Evolutionary conservation across 2,329 filamentous ascomycete species (phyloP).

Genomic region (Endoconidiophora laricicola): DNA sequence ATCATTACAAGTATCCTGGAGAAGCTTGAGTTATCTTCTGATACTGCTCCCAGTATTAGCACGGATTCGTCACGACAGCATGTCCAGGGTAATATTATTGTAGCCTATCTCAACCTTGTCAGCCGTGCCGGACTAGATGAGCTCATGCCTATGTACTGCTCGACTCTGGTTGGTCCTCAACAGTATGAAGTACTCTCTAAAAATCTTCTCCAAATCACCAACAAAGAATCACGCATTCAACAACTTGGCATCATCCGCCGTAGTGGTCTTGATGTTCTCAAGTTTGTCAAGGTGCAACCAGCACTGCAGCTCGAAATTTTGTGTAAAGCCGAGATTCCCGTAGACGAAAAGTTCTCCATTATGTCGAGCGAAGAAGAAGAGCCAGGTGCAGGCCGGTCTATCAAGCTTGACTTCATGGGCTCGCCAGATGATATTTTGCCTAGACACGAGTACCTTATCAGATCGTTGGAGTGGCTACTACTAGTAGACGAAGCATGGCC

Average conservation of each 20-base stretch:
- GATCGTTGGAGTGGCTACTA: conserved; percentile 71
- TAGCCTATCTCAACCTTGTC: conserved; percentile 67
- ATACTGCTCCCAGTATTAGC: not conserved
- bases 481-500: conserved; percentile 57
- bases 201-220: conserved; percentile 58
- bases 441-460: conserved; percentile 56
- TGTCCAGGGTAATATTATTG: conserved; percentile 57
- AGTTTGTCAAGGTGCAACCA: conserved; percentile 57
- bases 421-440: conserved; percentile 35
- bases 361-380: conserved; percentile 31
- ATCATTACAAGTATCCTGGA: conserved; percentile 52
- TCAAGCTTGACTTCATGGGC: conserved; percentile 56
- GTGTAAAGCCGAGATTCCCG: conserved; percentile 19
- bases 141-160: conserved; percentile 75
- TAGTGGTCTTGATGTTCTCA: conserved; percentile 53
- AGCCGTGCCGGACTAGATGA: conserved; percentile 56
- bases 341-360: conserved; percentile 25
- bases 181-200: conserved; percentile 56
- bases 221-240: conserved; percentile 44
- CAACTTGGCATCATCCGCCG: conserved; percentile 61
- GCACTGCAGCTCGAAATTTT: conserved; percentile 33
- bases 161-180: conserved; percentile 49
- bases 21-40: conserved; percentile 26
- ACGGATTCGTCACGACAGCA: conserved; percentile 18
- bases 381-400: conserved; percentile 42